Evolutionary conservation across 495 filamentous ascomycete genomes (phyloP).

Genomic region (Pyronema domesticum): DNA sequence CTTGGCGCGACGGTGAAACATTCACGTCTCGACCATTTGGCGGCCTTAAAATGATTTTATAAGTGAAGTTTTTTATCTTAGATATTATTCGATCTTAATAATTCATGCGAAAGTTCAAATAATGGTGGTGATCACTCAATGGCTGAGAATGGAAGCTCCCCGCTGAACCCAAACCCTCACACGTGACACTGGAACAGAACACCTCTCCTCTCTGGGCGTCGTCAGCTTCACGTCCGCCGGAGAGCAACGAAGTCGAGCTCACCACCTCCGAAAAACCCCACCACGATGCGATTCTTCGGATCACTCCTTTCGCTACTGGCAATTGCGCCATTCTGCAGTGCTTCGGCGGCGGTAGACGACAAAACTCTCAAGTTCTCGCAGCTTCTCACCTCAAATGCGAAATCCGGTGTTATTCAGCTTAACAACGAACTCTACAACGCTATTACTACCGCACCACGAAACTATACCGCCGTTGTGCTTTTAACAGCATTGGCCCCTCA

Average conservation of each 20-base stretch:
- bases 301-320: conserved; percentile 39
- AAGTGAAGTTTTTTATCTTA: no score
- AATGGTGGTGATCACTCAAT: no score
- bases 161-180: neutral
- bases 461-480: conserved; percentile 68
- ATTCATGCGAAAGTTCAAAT: no score
- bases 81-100: no score
- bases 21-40: no score
- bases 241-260: neutral
- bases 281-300: conserved; percentile 19
- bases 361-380: conserved; percentile 42
- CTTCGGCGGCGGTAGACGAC: conserved; percentile 34
- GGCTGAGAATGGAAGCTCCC: neutral
- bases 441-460: conserved; percentile 56
- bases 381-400: conserved; percentile 44
- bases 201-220: neutral
- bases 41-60: no score
- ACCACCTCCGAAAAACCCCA: conserved; percentile 1
- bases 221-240: neutral
- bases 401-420: conserved; percentile 50
- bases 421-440: conserved; percentile 55
- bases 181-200: neutral
- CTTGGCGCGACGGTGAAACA: no score
- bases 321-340: conserved; percentile 31
- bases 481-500: conserved; percentile 73